Conservation (phyloP, 1,284 basidiomycete species). For the Wolfiporia cocos region DNA sequence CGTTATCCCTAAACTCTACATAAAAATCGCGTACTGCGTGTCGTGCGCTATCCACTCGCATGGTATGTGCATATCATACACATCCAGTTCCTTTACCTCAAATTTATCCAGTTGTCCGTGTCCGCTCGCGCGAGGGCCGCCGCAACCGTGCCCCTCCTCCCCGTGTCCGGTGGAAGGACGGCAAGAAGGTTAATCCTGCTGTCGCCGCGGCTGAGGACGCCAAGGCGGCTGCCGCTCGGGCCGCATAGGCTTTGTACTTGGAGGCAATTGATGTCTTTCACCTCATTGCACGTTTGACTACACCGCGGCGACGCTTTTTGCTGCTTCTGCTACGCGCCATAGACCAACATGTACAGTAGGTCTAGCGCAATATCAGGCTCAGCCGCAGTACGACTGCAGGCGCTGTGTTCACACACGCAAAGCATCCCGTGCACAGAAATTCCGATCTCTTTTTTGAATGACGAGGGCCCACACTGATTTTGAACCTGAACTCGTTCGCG, state of each 20-base stretch:
- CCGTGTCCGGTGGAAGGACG: slow-evolving; percentile 96
- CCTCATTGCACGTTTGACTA: not conserved
- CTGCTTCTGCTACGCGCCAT: not conserved
- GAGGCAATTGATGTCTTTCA: slow-evolving; percentile 2
- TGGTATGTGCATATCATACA: slow-evolving; percentile 42
- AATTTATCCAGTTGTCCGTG: slow-evolving; percentile 73
- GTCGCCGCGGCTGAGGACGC: slow-evolving; percentile 52
- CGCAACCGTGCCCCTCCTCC: slow-evolving; percentile 96
- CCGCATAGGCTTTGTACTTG: slow-evolving; percentile 20
- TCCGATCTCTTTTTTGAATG: too few species aligned
- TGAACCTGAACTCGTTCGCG: too few species aligned
- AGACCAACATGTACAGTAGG: not conserved
- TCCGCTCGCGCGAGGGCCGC: slow-evolving; percentile 88
- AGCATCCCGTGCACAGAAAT: too few species aligned
- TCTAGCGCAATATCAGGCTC: not conserved
- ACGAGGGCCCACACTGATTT: too few species aligned
- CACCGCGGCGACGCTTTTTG: not conserved
- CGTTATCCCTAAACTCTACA: slow-evolving; percentile 96
- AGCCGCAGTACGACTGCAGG: too few species aligned
- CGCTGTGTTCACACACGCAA: too few species aligned
- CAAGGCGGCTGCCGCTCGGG: slow-evolving; percentile 30
- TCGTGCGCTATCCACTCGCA: slow-evolving; percentile 99
- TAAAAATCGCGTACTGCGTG: slow-evolving; percentile 99
- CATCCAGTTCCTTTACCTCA: slow-evolving; percentile 2
- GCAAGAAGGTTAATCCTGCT: slow-evolving; percentile 86